Percentiles rank a stretch among this genome's conserved stretches.
Evolutionary conservation across 2,329 filamentous ascomycete species (phyloP).

Genomic region (Chaetomium globosum): DNA sequence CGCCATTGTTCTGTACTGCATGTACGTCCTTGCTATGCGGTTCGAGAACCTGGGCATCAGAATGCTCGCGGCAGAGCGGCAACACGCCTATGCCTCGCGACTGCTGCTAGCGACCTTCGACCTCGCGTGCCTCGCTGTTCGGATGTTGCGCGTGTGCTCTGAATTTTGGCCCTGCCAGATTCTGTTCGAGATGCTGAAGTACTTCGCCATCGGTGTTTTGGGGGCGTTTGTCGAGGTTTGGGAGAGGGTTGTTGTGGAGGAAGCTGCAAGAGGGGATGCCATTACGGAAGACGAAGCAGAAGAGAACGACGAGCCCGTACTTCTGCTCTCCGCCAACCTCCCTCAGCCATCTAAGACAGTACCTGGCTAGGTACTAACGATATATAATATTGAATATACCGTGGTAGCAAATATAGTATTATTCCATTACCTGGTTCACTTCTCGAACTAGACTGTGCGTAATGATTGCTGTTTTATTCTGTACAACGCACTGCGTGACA

Average conservation of each 20-base stretch:
- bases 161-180: neutral
- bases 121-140: neutral
- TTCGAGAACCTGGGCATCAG: neutral
- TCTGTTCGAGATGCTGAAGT: neutral
- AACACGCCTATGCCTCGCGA: neutral
- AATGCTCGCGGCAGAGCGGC: neutral
- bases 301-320: no score
- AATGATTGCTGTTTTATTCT: neutral
- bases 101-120: neutral
- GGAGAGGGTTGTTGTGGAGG: neutral
- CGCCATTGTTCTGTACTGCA: constrained; percentile 4
- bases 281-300: neutral
- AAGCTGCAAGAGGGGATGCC: neutral
- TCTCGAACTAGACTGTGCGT: neutral
- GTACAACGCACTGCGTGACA: neutral
- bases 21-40: neutral
- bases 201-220: neutral
- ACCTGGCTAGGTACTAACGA: no score
- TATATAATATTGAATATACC: no score
- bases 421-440: neutral
- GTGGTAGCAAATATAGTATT: neutral
- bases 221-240: constrained; percentile 14
- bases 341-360: no score
- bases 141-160: neutral
- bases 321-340: no score